Conservation (phyloP, 23 red algal genomes). For the Gracilaria gracilis region DNA sequence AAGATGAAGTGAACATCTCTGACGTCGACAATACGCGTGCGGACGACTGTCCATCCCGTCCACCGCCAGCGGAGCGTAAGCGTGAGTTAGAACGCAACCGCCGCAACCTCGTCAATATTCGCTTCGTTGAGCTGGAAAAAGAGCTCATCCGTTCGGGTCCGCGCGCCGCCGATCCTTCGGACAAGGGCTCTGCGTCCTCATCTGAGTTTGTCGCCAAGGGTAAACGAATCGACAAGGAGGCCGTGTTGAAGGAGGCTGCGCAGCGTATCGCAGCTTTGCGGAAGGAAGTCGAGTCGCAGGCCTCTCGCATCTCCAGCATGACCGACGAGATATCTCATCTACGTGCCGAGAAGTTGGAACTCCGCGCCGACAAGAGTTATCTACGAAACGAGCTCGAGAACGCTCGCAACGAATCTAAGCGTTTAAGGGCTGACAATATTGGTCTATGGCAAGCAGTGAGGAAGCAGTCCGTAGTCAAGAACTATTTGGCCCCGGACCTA, state of each 20-base stretch:
- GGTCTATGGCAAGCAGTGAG: conserved; percentile 66
- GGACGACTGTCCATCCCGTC: conserved; percentile 28
- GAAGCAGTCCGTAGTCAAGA: conserved; percentile 43
- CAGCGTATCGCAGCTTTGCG: conserved; percentile 48
- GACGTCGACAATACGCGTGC: neutral
- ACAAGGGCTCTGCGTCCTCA: neutral
- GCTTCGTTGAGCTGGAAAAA: conserved; percentile 74
- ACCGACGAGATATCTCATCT: conserved; percentile 67
- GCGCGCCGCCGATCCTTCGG: neutral
- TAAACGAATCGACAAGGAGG: conserved; percentile 88
- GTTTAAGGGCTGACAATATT: conserved; percentile 75
- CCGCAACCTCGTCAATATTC: conserved; percentile 78
- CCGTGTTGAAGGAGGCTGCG: conserved; percentile 75
- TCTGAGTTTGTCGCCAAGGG: conserved; percentile 38
- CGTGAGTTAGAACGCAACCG: conserved; percentile 83
- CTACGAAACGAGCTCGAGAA: conserved; percentile 73
- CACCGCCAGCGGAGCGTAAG: conserved; percentile 66
- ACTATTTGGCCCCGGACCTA: conserved; percentile 49
- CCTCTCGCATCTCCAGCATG: conserved; percentile 29
- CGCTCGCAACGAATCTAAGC: conserved; percentile 66
- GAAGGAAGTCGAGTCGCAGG: conserved; percentile 50
- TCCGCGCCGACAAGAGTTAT: conserved; percentile 76
- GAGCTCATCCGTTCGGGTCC: conserved; percentile 38
- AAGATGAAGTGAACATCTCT: neutral
- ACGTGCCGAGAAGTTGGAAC: conserved; percentile 76